Evolutionary conservation across 2,329 filamentous ascomycete genomes (phyloP), one percentile per base, ranked within the genome.

Genomic region (Sporothrix dimorphospora): DNA sequence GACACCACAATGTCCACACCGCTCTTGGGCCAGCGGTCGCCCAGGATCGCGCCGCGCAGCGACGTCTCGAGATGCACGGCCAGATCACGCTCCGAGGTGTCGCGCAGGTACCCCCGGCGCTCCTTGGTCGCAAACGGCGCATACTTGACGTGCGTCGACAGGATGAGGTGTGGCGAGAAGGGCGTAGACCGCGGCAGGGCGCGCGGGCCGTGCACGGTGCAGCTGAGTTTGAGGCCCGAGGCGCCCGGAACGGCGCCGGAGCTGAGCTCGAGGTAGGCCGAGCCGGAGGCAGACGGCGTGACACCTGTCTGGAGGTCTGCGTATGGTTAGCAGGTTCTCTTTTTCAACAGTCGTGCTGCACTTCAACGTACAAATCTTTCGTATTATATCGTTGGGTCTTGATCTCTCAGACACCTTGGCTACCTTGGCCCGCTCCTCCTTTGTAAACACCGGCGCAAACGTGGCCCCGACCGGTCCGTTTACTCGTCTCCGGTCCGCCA

Each of bases 11-110:
- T 91, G 79, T 99, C 96, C n/a, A 97, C 91, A 59, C 94, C 94
- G 80, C 94, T 97, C 85, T 99, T 99, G n/a, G 96, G 96, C 93
- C 95, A 99, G 72, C 95, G 87, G 79, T 98, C 94, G 16, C 94
- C 94, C 78, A 98, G 95, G 68, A 98, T 90, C 8, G 94, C 92
- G 0, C 95, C 95, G 45, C 94, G 89, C 68, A 99, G 85, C 34
- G 96, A 94, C 19, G 94, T 95, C 81, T 98, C 94, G 3, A 99
- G 85, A 80, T 98, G 95, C 12, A 94, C 92, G 14, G 93, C 93
- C 1, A 99, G 86, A 79, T 99, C 96, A 68, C 94, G 89, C 83
- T 99, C 96, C 74, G 88, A 91, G 19, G 91, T 86, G 80, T 98
- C 95, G 63, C 94, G 90, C 27, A 97, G 84, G 79, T 98, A 97